Base-by-base conservation (phyloP, 1,284 basidiomycete species). In the Boletus sp. region DNA sequence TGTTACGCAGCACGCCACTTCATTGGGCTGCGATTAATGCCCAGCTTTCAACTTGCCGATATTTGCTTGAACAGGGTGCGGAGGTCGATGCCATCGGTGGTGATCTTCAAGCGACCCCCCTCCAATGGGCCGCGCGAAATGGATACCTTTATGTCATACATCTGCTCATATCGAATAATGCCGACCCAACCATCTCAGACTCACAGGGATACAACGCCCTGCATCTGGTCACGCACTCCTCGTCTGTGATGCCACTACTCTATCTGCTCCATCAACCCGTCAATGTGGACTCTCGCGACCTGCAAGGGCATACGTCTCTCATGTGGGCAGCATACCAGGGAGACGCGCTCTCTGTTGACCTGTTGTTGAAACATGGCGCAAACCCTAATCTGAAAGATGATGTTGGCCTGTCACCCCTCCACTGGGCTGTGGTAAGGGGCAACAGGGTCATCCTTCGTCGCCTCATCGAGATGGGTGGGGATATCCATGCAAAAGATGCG, bases 301-400 rank as follows among this genome's bases (percentile, higher is more conserved):
- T 86, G 1, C 92, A 95, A 68, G 96, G 96, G 0, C 97, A 99
- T 70, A 98, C 96, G 0, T 84, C 93, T 0, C 82, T 99, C 54
- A 98, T 98, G 93, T 99, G 97, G 97, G 97, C 97, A 2, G 94
- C 95, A 5, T 99, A 98, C 76, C 97, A 99, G 73, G 96, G 96
- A 46, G 97, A 99, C 68, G 95, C 94, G 1, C 84, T 99, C 24
- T 95, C 92, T 0, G 94, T 99, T 3, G 94, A 98, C 62, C 76
- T 99, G 36, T 76, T 99, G 20, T 81, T 99, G 53, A 85, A 89
- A 57, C 92, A 96, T 64, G 94, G 94, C 9, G 94, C 96, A 3
- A 89, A 85, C 56, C 80, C 89, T 1, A 84, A 85, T 61, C 76
- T 88, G 6, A 81, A 82, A 42, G 97, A 99, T 71, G 88, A 92